Percentiles rank a stretch among this genome's conserved stretches.
phyloP scores from a whole-genome alignment of 116 monocot species.

The Posidonia oceanica region DNA sequence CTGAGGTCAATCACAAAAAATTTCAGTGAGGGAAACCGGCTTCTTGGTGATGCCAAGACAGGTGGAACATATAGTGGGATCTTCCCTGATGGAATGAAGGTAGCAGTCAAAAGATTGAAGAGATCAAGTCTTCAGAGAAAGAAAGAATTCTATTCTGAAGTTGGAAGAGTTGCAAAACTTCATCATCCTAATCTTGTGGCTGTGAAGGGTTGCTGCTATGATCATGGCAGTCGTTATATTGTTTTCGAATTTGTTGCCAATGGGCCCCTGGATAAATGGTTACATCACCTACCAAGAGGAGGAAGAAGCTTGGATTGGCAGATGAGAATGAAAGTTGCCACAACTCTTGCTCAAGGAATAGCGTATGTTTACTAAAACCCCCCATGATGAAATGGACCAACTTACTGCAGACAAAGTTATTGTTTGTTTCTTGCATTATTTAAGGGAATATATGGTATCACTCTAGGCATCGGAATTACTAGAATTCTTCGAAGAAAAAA shows the following conservation, averaged over 20 bases:
- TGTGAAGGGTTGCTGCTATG: slow-evolving; percentile 88
- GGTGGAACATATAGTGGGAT: slow-evolving; percentile 84
- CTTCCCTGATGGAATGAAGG: slow-evolving; percentile 66
- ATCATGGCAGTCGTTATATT: slow-evolving; percentile 90
- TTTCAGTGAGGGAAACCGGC: slow-evolving; percentile 91
- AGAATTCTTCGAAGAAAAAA: no score
- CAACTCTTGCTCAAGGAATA: slow-evolving; percentile 94
- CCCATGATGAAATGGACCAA: neutral
- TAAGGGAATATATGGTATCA: no score
- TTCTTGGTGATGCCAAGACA: slow-evolving; percentile 79
- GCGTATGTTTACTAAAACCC: slow-evolving; percentile 44
- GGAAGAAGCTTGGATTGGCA: slow-evolving; percentile 84
- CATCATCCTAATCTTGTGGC: slow-evolving; percentile 88
- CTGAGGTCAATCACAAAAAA: slow-evolving; percentile 81
- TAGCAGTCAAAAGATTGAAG: slow-evolving; percentile 74
- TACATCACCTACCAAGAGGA: slow-evolving; percentile 70
- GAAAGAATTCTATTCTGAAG: slow-evolving; percentile 91
- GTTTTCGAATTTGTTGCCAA: slow-evolving; percentile 88
- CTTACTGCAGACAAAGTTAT: neutral
- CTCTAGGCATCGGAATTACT: no score
- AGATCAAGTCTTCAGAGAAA: slow-evolving; percentile 88
- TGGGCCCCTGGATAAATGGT: slow-evolving; percentile 89
- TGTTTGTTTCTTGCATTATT: neutral
- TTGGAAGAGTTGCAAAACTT: slow-evolving; percentile 76
- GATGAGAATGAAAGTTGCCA: slow-evolving; percentile 85